Percentiles rank a stretch among this genome's conserved stretches.
Conservation (phyloP, 306 rosid genomes). For the Medicago truncatula region MtrunA17r5.0-ANR NC_053043.1:8316501-8317000, state of each 20-base stretch:
- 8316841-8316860: constrained; percentile 96
- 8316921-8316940: constrained; percentile 26
- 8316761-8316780: constrained; percentile 44
- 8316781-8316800: constrained; percentile 80
- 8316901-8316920: constrained; percentile 14
- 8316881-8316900: constrained; percentile 81
- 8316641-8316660: constrained; percentile 36
- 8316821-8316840: constrained; percentile 82
- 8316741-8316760: constrained; percentile 43
- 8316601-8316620: constrained; percentile 84
- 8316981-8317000: background rate
- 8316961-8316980: constrained; percentile 16
- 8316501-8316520: constrained; percentile 30
- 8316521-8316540: constrained; percentile 42
- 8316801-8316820: constrained; percentile 85
- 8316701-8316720: constrained; percentile 69
- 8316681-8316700: constrained; percentile 54
- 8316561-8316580: constrained; percentile 66
- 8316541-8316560: constrained; percentile 74
- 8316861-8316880: constrained; percentile 95
- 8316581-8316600: constrained; percentile 64
- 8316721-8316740: constrained; percentile 41
- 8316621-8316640: constrained; percentile 78
- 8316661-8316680: constrained; percentile 55
- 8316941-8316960: constrained; percentile 36